Evolutionary conservation across 2,329 filamentous ascomycete species (phyloP), one percentile per base, ranked within the genome.

Genomic region (Claviceps sorghi): DNA sequence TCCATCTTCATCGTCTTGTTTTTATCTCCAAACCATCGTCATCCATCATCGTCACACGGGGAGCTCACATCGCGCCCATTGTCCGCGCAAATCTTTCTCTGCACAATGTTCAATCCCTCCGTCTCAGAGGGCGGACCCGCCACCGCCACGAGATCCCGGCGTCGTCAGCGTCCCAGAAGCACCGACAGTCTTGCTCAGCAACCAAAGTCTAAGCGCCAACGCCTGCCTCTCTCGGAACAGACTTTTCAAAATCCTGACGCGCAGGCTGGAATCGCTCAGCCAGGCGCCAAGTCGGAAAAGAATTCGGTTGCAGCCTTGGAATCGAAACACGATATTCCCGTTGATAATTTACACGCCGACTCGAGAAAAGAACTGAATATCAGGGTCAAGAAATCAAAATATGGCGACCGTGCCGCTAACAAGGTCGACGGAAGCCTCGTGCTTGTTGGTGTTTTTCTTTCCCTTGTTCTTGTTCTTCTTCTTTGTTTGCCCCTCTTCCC

Each of bases 401-500:
- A 74, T n/a, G 73, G 73, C 55, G 80, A 86, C 61, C 76, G 83
- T 59, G 71, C 73, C 17, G 65, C 67, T 45, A 74, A 71, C 59
- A 86, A 85, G 64, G 82, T 81, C 48, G 83, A 88, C 62, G 79
- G 81, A 34, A 83, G 79, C 59, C 72, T 80, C 55, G 72, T 84
- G 59, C 64, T 88, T 68, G 83, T 86, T 8, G 10, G 50, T 70
- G 2, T 11, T 11, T 11, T 11, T n/a, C n/a, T 11, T 11, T 11
- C 32, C 8, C 32, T 26, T 9, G 6, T 40, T 15, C 38, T 40
- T 40, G 15, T 44, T 44, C 43, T 8, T 17, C 15, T 11, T 32
- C 15, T 1, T 17, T 21, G 30, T 52, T 76, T 66, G n/a, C 41
- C 32, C 52, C 47, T 26, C 32, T 46, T 38, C 15, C 41, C 7